Base-by-base conservation (phyloP, 495 filamentous ascomycete genomes). In the Collariella sp. region DNA sequence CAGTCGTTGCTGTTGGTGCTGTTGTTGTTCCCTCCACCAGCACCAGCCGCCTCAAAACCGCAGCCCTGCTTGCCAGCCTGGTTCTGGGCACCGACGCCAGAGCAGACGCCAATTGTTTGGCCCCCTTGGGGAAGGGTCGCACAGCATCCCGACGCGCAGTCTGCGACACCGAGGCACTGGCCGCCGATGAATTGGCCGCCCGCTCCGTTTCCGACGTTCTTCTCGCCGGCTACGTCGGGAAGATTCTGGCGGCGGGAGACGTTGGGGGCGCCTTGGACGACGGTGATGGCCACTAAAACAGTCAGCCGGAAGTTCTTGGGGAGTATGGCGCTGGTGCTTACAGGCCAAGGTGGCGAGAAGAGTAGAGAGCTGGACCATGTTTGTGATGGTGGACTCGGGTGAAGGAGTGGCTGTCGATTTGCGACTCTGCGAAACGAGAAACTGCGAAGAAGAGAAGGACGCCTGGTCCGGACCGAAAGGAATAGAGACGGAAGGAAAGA, bases 251-350 rank as follows among this genome's bases (percentile, higher is more conserved):
- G 79, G 39, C 70, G 66, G 2, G 75, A 79, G 35, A 82, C 75
- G 31, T 72, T 72, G 31, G 74, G 76, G 38, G 76, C 73, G 18
- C 76, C 75, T n/a, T 80, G 72, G 67, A 70, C 71, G 31, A 75
- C 76, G n/a, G 70, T 80, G 18, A 79, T 71, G n/a, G 70, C 75
- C 31, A 83, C 58, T 19, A 12, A 2, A 39, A 1, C 0, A 35
- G 51, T 58, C 29, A 58, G 34, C 12, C 1, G 13, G 5, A 10
- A 11, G 11, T 4, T 11, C 11, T 23, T 5, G 2, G n/a, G 7
- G 9, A n/a, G 22, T 20, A 7, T 15, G 19, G 13, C 24, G 13
- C 10, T 7, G 2, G n/a, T 7, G 54, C 58, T 57, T 43, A 57
- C 58, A 26, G 39, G 61, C 64, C 6, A 67, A 19, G n/a, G 56